Evolutionary conservation across 2,329 filamentous ascomycete species (phyloP).

Genomic region (Pseudonectria foliicola): DNA sequence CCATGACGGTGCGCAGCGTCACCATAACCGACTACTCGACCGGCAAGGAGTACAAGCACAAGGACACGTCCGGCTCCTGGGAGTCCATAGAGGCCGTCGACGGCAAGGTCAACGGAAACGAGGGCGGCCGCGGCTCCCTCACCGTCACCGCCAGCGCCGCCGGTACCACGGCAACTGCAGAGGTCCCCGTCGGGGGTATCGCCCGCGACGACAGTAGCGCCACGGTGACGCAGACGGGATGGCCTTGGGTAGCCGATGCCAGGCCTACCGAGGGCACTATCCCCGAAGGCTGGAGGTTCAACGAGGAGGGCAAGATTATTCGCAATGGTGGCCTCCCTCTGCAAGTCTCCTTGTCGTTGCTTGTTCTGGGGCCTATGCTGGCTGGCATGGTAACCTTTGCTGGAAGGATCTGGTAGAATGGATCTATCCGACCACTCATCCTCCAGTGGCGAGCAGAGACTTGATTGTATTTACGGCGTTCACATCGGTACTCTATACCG

Average conservation of each 20-base stretch:
- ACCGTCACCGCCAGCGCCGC: constrained; percentile 52
- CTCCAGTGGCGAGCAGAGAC: no score
- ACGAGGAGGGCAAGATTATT: constrained; percentile 69
- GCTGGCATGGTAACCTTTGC: constrained; percentile 19
- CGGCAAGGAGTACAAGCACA: constrained; percentile 76
- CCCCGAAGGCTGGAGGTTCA: constrained; percentile 76
- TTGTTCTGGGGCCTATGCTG: constrained; percentile 20
- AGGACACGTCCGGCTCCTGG: constrained; percentile 71
- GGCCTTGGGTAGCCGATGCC: constrained; percentile 59
- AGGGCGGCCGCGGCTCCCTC: constrained; percentile 44
- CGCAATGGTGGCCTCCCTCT: constrained; percentile 48
- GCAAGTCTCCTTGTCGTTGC: constrained; percentile 15
- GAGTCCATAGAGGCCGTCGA: constrained; percentile 73
- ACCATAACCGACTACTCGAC: constrained; percentile 88
- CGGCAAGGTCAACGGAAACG: constrained; percentile 66
- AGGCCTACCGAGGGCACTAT: constrained; percentile 50
- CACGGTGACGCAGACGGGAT: constrained; percentile 51
- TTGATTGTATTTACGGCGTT: no score
- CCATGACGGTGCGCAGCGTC: constrained; percentile 74
- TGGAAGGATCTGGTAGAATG: constrained; percentile 5
- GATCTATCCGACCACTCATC: background rate
- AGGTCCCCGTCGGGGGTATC: constrained; percentile 65
- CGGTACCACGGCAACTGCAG: constrained; percentile 56
- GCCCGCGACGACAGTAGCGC: constrained; percentile 47
- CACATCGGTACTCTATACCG: no score